A percentile compares a stretch with the other conserved stretches of the same genome.
phyloP scores from a whole-genome alignment of 768 basidiomycete species.

The Roridomyces roridus region DNA sequence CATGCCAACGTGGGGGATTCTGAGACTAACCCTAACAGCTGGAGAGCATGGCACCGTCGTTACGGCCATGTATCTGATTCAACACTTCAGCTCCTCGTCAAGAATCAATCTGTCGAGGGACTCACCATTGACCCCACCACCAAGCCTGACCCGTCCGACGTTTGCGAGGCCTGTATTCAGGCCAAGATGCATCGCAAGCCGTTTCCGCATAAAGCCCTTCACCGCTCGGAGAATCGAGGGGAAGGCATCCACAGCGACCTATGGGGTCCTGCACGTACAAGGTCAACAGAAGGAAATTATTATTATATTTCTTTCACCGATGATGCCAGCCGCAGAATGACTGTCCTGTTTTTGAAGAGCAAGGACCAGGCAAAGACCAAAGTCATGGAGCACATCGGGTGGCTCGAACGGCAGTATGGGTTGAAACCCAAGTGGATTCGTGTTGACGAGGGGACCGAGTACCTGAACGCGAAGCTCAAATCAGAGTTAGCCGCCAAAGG shows the following conservation, averaged over 20 bases:
- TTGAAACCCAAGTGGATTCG: constrained; percentile 13
- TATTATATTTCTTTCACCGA: too few relatives aligned
- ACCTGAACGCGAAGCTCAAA: constrained; percentile 29
- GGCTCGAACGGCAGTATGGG: constrained; percentile 22
- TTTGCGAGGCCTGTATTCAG: constrained; percentile 5
- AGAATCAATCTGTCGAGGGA: constrained; percentile 1
- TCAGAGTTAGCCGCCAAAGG: constrained; percentile 30
- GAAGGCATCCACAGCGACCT: constrained; percentile 12
- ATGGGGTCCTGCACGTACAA: too few relatives aligned
- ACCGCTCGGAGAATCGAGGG: not conserved
- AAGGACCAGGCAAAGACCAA: not conserved
- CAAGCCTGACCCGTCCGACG: not conserved
- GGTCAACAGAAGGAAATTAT: too few relatives aligned
- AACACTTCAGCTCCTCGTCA: not conserved
- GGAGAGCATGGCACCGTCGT: not conserved
- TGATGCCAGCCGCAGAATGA: not conserved
- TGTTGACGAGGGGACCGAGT: too few relatives aligned
- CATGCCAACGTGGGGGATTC: not conserved
- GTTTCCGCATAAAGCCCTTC: constrained; percentile 1
- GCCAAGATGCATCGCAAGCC: constrained; percentile 10
- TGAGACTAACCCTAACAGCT: not conserved
- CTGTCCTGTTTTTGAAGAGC: not conserved
- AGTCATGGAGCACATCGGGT: constrained; percentile 22
- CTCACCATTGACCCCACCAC: not conserved
- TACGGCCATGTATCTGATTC: too few relatives aligned